Evolutionary conservation across 495 filamentous ascomycete species (phyloP).

Genomic region (Penicillium taxi): DNA sequence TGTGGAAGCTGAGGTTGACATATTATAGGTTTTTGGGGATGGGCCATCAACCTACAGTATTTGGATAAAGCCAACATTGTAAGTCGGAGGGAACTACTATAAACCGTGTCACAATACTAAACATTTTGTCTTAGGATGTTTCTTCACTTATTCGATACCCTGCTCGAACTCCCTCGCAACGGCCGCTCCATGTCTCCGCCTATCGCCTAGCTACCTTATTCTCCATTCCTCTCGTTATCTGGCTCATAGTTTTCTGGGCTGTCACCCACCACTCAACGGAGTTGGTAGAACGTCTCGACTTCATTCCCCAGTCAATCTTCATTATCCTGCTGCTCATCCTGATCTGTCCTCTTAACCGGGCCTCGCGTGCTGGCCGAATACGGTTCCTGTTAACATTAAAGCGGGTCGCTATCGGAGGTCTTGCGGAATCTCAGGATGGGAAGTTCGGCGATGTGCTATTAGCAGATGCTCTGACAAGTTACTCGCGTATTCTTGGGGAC

Average conservation of each 20-base stretch:
- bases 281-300: conserved; percentile 64
- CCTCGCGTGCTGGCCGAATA: conserved; percentile 64
- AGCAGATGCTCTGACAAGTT: conserved; percentile 91
- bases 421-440: conserved; percentile 72
- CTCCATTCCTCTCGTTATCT: conserved; percentile 57
- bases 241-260: conserved; percentile 73
- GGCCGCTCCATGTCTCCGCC: conserved; percentile 65
- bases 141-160: conserved; percentile 75
- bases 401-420: conserved; percentile 66
- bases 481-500: conserved; percentile 84
- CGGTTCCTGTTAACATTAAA: conserved; percentile 64
- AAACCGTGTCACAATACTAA: neutral
- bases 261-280: conserved; percentile 60
- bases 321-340: conserved; percentile 60
- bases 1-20: neutral
- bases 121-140: conserved; percentile 51
- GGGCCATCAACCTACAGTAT: conserved; percentile 80
- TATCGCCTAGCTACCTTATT: conserved; percentile 76
- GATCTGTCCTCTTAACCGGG: conserved; percentile 60
- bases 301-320: conserved; percentile 75
- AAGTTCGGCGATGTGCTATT: conserved; percentile 92
- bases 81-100: conserved; percentile 18
- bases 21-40: conserved; percentile 73
- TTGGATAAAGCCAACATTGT: conserved; percentile 66
- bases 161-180: conserved; percentile 53